phyloP scores from a whole-genome alignment of 495 filamentous ascomycete species.

The Elasticomyces elasticus region DNA sequence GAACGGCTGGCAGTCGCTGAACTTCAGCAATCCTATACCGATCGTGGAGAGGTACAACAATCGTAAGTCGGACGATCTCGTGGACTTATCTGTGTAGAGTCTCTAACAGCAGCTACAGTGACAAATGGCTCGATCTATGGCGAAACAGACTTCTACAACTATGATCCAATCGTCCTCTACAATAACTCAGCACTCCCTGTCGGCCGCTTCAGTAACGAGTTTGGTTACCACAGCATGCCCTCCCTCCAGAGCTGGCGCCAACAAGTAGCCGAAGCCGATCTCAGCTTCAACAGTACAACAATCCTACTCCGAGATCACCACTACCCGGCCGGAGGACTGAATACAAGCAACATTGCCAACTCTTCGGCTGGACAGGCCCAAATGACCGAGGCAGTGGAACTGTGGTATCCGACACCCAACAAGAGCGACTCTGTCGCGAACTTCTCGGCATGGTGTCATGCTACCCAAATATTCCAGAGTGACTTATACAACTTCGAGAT shows the following conservation, averaged over 20 bases:
- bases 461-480: slow-evolving; percentile 60
- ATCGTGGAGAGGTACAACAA: slow-evolving; percentile 55
- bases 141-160: slow-evolving; percentile 63
- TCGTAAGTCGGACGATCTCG: neutral
- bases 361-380: slow-evolving; percentile 45
- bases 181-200: slow-evolving; percentile 48
- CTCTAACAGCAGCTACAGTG: slow-evolving; percentile 6
- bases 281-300: slow-evolving; percentile 51
- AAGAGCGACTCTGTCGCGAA: slow-evolving; percentile 49
- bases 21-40: slow-evolving; percentile 48
- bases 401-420: slow-evolving; percentile 53
- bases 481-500: slow-evolving; percentile 56
- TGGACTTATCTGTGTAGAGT: neutral
- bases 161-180: slow-evolving; percentile 47
- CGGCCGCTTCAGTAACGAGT: slow-evolving; percentile 58
- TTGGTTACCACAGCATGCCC: slow-evolving; percentile 60
- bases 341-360: slow-evolving; percentile 37
- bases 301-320: slow-evolving; percentile 58
- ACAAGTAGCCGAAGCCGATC: slow-evolving; percentile 41
- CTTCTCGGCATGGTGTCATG: slow-evolving; percentile 59
- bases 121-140: slow-evolving; percentile 51
- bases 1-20: slow-evolving; percentile 51
- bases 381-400: slow-evolving; percentile 52
- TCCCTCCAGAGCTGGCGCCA: slow-evolving; percentile 52
- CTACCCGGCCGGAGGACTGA: slow-evolving; percentile 44